Evolutionary conservation across 495 filamentous ascomycete species (phyloP), one percentile per base, ranked within the genome.

Genomic region (Massariosphaeria phaeospora): DNA sequence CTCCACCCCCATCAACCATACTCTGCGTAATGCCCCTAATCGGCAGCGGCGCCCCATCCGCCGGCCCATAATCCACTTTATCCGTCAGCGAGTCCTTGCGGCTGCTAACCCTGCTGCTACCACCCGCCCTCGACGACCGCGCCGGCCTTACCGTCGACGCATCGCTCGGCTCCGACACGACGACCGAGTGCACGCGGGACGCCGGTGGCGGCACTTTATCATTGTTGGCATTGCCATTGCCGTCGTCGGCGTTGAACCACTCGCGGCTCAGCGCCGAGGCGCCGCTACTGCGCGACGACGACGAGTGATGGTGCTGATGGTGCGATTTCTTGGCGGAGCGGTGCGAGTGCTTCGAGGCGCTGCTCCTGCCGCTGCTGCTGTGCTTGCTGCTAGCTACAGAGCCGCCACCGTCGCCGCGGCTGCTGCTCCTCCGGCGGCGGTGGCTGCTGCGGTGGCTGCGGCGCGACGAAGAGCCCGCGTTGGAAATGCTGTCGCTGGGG

Each of bases 401-500:
- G 25, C 24, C 56, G 24, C 20, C 44, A 9, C 23, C 15, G 2
- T 18, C 20, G 8, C 23, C 27, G 6, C 38, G 11, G 34, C 43
- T 50, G 31, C 36, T 59, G 43, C 46, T 48, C 25, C 34, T 44
- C 17, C 49, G 56, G 17, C 40, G 41, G 24, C 52, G 43, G 42
- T 61, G 57, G 23, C 49, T 48, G 17, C 40, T 47, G 24, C 52
- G 43, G 42, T 61, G 57, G 24, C 45, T 52, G 11, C 61, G 61
- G 29, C 48, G 56, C 7, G 57, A 59, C 15, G 48, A 57, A 15
- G 47, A 57, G 24, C 66, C 68, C 6, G 63, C 59, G 34, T 67
- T 63, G 36, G 61, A 66, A 41, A 71, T 71, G 34, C 67, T 69
- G 40, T 71, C 68, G 41, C 66, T 65, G 3, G 68, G 68, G 10